Evolutionary conservation across 768 basidiomycete genomes (phyloP).

Genomic region (Lactarius vividus): DNA sequence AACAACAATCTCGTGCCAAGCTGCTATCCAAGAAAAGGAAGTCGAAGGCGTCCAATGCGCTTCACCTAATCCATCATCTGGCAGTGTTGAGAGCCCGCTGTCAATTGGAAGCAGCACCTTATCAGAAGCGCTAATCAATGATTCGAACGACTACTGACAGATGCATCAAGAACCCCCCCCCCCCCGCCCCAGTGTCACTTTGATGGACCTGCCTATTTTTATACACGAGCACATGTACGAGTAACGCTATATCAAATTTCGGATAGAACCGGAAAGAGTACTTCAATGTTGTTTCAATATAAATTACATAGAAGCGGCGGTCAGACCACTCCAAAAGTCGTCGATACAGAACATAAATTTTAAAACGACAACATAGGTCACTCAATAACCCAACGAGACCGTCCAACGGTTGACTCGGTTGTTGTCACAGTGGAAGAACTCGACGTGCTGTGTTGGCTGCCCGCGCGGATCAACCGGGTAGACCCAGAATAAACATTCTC

Average conservation of each 20-base stretch:
- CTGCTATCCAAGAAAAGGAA: constrained; percentile 57
- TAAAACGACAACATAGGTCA: constrained; percentile 32
- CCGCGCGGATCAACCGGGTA: constrained; percentile 33
- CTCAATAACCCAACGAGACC: constrained; percentile 57
- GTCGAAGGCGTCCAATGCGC: constrained; percentile 51
- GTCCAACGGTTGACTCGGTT: constrained; percentile 17
- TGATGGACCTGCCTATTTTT: background rate
- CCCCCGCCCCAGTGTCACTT: background rate
- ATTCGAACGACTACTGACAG: background rate
- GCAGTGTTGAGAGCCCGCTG: constrained; percentile 30
- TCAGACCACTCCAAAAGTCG: background rate
- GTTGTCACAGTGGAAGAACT: constrained; percentile 37
- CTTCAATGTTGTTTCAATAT: background rate
- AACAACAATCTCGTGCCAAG: constrained; percentile 54
- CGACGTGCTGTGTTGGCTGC: constrained; percentile 42
- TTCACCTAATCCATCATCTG: constrained; percentile 50
- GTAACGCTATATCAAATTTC: background rate
- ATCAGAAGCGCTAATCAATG: background rate
- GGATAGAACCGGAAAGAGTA: background rate
- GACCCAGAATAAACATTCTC: background rate
- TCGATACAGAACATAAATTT: background rate
- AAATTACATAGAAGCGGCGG: background rate
- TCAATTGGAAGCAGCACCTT: background rate
- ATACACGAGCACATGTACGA: constrained; percentile 3
- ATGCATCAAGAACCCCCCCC: too few relatives aligned